Evolutionary conservation across 164 flowering plant species (phyloP).

Genomic region (Tetrastigma voinierianum): DNA sequence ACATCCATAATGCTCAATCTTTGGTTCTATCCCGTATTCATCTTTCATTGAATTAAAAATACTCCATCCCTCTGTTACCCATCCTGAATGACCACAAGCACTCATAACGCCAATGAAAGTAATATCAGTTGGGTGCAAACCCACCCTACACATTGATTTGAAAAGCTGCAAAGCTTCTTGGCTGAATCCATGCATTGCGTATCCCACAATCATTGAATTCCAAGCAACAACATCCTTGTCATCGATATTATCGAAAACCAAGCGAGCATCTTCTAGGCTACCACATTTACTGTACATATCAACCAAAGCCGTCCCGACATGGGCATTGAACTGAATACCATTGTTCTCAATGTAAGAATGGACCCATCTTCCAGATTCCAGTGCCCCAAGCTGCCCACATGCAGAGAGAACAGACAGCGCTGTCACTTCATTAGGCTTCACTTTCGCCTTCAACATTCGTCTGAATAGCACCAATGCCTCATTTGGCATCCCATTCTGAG

Average conservation of each 20-base stretch:
- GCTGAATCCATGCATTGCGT: conserved; percentile 70
- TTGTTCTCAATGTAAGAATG: conserved; percentile 54
- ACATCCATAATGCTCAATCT: conserved; percentile 87
- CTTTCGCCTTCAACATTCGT: conserved; percentile 42
- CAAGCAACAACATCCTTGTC: conserved; percentile 68
- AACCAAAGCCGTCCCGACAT: conserved; percentile 61
- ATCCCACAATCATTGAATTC: conserved; percentile 79
- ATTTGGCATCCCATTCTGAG: conserved; percentile 53
- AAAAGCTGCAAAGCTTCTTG: conserved; percentile 52
- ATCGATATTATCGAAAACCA: conserved; percentile 49
- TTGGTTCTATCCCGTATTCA: conserved; percentile 55
- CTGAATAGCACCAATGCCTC: conserved; percentile 56
- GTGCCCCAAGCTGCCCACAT: conserved; percentile 66
- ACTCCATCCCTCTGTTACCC: conserved; percentile 49
- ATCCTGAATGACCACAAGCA: conserved; percentile 76
- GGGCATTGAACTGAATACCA: conserved; percentile 37
- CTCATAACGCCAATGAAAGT: conserved; percentile 67
- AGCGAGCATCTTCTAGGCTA: conserved; percentile 68
- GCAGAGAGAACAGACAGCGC: conserved; percentile 64
- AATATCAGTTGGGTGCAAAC: conserved; percentile 52
- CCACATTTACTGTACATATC: conserved; percentile 89
- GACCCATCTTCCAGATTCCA: conserved; percentile 71
- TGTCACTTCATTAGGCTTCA: conserved; percentile 58
- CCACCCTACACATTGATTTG: conserved; percentile 36
- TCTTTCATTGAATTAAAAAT: conserved; percentile 55